phyloP scores from a whole-genome alignment of 2,329 filamentous ascomycete genomes.

The Moelleriella libera region DNA sequence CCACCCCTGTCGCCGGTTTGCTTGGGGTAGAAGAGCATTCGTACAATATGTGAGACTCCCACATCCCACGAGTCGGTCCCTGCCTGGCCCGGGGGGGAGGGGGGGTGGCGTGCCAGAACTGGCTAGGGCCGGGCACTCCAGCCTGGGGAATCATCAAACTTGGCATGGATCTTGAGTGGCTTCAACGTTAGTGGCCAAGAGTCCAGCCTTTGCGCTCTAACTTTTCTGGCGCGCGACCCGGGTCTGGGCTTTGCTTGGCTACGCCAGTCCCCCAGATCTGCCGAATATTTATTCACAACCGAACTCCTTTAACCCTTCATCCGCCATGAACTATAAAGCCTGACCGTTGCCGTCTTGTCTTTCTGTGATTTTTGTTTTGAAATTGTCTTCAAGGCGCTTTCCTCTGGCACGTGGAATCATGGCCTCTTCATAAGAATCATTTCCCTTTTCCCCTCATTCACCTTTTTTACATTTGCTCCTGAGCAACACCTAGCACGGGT shows the following conservation, averaged over 20 bases:
- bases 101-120: background rate
- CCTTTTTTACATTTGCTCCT: too few species aligned
- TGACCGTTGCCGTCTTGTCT: background rate
- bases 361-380: too few species aligned
- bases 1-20: background rate
- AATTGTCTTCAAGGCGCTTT: too few species aligned
- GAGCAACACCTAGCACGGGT: too few species aligned
- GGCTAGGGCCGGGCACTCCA: background rate
- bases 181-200: too few species aligned
- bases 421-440: too few species aligned
- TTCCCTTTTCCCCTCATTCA: too few species aligned
- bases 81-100: background rate
- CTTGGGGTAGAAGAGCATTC: background rate
- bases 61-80: background rate
- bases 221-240: too few species aligned
- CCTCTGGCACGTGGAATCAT: too few species aligned
- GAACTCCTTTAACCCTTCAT: background rate
- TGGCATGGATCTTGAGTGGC: background rate
- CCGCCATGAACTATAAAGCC: constrained; percentile 3
- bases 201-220: too few species aligned
- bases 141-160: background rate
- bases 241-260: background rate
- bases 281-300: background rate
- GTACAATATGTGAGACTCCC: background rate
- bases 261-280: background rate